phyloP scores from a whole-genome alignment of 495 filamentous ascomycete genomes.

The Halenospora varia region DNA sequence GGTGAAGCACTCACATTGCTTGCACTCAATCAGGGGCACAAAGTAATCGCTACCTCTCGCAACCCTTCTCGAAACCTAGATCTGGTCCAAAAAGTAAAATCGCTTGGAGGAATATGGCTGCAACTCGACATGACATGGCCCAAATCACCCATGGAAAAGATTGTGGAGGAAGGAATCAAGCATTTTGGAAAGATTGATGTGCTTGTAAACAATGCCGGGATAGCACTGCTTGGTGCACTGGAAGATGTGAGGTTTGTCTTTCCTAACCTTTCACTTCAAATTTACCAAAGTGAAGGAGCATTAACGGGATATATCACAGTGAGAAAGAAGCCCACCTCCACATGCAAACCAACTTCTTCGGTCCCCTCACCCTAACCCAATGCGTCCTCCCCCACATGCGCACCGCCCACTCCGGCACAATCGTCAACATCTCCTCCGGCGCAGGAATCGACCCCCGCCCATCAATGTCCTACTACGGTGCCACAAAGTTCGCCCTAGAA shows the following conservation, averaged over 20 bases:
- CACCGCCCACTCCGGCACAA: conserved; percentile 28
- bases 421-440: conserved; percentile 42
- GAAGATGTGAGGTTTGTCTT: conserved; percentile 35
- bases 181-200: conserved; percentile 49
- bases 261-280: conserved; percentile 38
- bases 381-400: conserved; percentile 46
- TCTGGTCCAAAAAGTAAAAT: conserved; percentile 40
- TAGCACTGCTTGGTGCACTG: conserved; percentile 42
- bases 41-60: conserved; percentile 52
- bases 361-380: conserved; percentile 41
- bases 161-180: conserved; percentile 36
- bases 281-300: conserved; percentile 28
- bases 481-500: conserved; percentile 51
- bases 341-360: conserved; percentile 47
- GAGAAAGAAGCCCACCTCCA: conserved; percentile 32
- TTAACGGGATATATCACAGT: conserved; percentile 18
- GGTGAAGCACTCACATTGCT: conserved; percentile 34
- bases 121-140: conserved; percentile 42
- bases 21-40: conserved; percentile 31
- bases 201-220: conserved; percentile 50
- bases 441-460: conserved; percentile 40
- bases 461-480: conserved; percentile 42
- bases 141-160: conserved; percentile 29
- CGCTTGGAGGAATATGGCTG: conserved; percentile 38
- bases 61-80: conserved; percentile 28